A percentile compares a stretch with the other conserved stretches of the same genome.
Evolutionary conservation across 495 filamentous ascomycete species (phyloP).

Genomic region (Penicillium longicatenatum): DNA sequence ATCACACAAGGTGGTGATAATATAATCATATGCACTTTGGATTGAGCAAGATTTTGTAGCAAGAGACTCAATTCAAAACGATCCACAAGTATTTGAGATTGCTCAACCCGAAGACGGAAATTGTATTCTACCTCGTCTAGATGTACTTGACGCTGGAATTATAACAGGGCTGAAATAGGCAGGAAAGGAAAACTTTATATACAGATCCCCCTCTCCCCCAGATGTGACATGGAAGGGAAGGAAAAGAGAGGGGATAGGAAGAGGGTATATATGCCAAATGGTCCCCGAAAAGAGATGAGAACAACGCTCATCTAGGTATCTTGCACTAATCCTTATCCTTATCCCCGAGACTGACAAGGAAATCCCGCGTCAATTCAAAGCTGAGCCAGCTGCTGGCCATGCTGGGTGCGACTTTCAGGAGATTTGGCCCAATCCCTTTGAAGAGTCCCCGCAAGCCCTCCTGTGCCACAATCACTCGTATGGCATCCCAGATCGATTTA

Average conservation of each 20-base stretch:
- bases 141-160: neutral
- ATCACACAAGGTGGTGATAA: too few relatives aligned
- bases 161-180: neutral
- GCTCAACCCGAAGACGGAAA: too few relatives aligned
- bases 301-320: slow-evolving; percentile 19
- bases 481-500: slow-evolving; percentile 79
- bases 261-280: neutral
- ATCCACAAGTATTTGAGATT: too few relatives aligned
- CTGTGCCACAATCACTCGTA: slow-evolving; percentile 75
- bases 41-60: neutral
- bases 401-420: slow-evolving; percentile 95
- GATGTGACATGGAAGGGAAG: neutral
- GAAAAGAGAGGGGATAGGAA: neutral
- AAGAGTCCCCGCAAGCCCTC: slow-evolving; percentile 81
- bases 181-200: neutral
- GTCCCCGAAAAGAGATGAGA: neutral
- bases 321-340: slow-evolving; percentile 34
- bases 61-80: neutral
- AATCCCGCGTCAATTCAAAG: slow-evolving; percentile 90
- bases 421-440: slow-evolving; percentile 91
- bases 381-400: slow-evolving; percentile 99
- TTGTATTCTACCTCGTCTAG: neutral
- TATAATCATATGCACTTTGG: too few relatives aligned
- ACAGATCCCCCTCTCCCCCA: neutral
- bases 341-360: slow-evolving; percentile 63